Percentiles rank a stretch among this genome's conserved stretches.
Conservation (phyloP, 495 filamentous ascomycete species). For the Aspergillus haitiensis region DNA sequence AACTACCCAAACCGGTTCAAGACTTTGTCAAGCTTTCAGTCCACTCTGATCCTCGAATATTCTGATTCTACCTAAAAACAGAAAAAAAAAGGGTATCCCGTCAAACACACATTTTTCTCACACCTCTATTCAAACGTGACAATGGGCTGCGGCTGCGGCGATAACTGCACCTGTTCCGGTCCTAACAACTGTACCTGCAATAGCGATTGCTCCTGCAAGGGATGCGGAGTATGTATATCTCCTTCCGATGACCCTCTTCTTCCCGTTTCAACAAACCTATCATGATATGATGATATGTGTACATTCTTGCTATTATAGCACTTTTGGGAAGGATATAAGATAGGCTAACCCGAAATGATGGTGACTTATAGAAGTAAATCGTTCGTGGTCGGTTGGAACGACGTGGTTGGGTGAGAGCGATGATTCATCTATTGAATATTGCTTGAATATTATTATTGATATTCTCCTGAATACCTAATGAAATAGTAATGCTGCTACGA, state of each 20-base stretch:
- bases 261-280: not conserved
- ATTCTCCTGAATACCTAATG: constrained; percentile 14
- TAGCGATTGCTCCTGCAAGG: constrained; percentile 44
- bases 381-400: not conserved
- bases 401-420: constrained; percentile 4
- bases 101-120: not conserved
- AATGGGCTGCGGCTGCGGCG: constrained; percentile 48
- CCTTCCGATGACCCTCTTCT: not conserved
- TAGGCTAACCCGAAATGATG: constrained; percentile 18
- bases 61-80: not conserved
- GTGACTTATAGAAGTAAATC: constrained; percentile 22
- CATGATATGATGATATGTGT: not conserved
- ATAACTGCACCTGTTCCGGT: constrained; percentile 40
- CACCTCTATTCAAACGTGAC: constrained; percentile 2
- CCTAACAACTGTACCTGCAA: constrained; percentile 41
- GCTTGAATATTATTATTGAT: constrained; percentile 10
- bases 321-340: constrained; percentile 14
- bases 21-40: not conserved
- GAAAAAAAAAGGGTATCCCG: not conserved
- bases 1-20: not conserved
- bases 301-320: too few relatives aligned
- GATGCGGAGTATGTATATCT: constrained; percentile 45
- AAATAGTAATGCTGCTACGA: not conserved
- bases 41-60: too few relatives aligned
- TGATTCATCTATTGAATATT: constrained; percentile 1